phyloP scores from a whole-genome alignment of 140 eudicot species.

The Oenanthe javanica region DNA sequence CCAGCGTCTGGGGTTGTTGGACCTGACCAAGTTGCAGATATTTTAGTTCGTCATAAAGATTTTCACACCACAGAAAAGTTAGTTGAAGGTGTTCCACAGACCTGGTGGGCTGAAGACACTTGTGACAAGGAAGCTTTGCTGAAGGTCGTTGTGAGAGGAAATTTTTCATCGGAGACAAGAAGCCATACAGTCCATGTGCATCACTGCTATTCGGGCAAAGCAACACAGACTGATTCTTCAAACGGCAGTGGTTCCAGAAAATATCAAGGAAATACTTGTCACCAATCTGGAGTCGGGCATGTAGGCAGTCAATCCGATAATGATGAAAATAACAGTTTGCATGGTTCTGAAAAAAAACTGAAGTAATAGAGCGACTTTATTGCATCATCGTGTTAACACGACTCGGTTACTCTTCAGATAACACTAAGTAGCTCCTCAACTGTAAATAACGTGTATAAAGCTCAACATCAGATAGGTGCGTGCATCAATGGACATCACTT shows the following conservation, averaged over 20 bases:
- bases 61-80: constrained; percentile 50
- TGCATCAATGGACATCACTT: background rate
- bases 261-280: constrained; percentile 32
- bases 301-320: constrained; percentile 19
- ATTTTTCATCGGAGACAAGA: constrained; percentile 47
- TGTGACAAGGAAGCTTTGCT: constrained; percentile 65
- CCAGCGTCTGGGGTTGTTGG: constrained; percentile 77
- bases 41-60: constrained; percentile 62
- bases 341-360: background rate
- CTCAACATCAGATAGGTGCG: background rate
- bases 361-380: background rate
- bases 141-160: constrained; percentile 49
- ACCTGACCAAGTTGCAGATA: constrained; percentile 55
- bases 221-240: constrained; percentile 30
- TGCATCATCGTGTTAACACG: background rate
- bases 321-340: constrained; percentile 42
- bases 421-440: background rate
- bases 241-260: constrained; percentile 24
- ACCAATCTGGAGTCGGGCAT: constrained; percentile 25
- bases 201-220: constrained; percentile 42
- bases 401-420: background rate
- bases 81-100: constrained; percentile 54
- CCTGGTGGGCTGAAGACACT: constrained; percentile 83
- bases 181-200: constrained; percentile 56
- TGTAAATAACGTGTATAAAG: constrained; percentile 8